Evolutionary conservation across 768 basidiomycete genomes (phyloP), one percentile per base, ranked within the genome.

Genomic region (Lactarius trivialis): DNA sequence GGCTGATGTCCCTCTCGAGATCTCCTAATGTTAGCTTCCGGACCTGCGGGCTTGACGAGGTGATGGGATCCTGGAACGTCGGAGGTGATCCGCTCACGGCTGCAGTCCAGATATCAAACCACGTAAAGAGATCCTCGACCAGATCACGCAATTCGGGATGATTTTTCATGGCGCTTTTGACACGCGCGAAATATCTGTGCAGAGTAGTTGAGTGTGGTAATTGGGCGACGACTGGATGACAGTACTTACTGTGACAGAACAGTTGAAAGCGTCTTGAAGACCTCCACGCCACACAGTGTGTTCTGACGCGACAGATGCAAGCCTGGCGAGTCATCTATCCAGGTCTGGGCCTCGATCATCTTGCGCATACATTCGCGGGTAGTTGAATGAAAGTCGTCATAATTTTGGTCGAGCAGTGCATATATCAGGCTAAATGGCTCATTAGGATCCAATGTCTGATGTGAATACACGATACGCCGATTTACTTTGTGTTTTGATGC

Each of bases 161-260:
- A 28, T 72, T 77, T 2, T 75, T 71, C 11, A 81, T 71, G 0
- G 79, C 78, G 49, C 82, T 79, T 70, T 85, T 84, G 73, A 85
- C 86, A 3, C 84, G 83, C 5, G 76, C 76, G 7, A 86, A 67
- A 55, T 76, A 82, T 64, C 85, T 86, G 55, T 34, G 1, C 28
- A 17, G 37, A 41, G 21, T 0, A 55, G 11, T 41, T 30, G 41
- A 56, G 32, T 24, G 24, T 56, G 9, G 45, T 2, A 14, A 4
- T 11, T 54, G 33, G 2, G 17, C 1, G 11, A 5, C 2, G 3
- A 41, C 19, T 4, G 9, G 3, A 51, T 4, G 8, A 33, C 34
- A n/a, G 48, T 7, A 21, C 68, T n/a, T 56, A 72, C 68, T 69
- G 59, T 9, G 63, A 55, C 1, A 69, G 55, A 19, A 68, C 48